Evolutionary conservation across 352 stramenopile genomes (phyloP).

Genomic region (Globisporangium barbulae): DNA sequence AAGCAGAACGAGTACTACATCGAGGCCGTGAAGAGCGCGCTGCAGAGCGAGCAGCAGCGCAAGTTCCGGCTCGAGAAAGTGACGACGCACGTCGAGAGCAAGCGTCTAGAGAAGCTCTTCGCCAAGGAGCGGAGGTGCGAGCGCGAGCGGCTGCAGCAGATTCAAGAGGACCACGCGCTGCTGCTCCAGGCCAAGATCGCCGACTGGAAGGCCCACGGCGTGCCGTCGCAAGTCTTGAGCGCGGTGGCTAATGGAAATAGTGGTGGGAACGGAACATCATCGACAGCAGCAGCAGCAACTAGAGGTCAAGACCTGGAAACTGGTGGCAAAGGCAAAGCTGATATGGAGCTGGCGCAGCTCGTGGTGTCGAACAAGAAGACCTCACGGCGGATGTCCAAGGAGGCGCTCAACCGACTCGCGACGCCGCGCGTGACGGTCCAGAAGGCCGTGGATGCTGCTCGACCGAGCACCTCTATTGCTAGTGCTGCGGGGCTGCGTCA

Average conservation of each 20-base stretch:
- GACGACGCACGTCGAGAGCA: conserved; percentile 35
- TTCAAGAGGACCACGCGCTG: conserved; percentile 56
- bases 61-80: conserved; percentile 38
- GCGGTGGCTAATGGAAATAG: neutral
- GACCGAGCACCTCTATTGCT: neutral
- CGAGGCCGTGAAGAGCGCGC: conserved; percentile 44
- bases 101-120: conserved; percentile 55
- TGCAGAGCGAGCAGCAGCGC: conserved; percentile 51
- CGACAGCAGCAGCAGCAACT: neutral
- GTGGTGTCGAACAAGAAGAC: conserved; percentile 22
- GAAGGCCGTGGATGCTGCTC: conserved; percentile 12
- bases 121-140: conserved; percentile 40
- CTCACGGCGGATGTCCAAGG: conserved; percentile 31
- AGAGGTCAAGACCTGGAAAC: neutral
- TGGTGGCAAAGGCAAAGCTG: neutral
- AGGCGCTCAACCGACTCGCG: conserved; percentile 43
- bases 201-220: conserved; percentile 45
- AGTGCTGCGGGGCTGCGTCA: conserved; percentile 1
- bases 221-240: conserved; percentile 3
- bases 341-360: neutral
- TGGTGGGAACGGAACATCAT: neutral
- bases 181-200: conserved; percentile 46
- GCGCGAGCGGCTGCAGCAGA: conserved; percentile 48
- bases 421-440: conserved; percentile 21
- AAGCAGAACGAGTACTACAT: conserved; percentile 42